Conservation (phyloP, 2,329 filamentous ascomycete genomes). For the Botrytis pseudocinerea region DNA sequence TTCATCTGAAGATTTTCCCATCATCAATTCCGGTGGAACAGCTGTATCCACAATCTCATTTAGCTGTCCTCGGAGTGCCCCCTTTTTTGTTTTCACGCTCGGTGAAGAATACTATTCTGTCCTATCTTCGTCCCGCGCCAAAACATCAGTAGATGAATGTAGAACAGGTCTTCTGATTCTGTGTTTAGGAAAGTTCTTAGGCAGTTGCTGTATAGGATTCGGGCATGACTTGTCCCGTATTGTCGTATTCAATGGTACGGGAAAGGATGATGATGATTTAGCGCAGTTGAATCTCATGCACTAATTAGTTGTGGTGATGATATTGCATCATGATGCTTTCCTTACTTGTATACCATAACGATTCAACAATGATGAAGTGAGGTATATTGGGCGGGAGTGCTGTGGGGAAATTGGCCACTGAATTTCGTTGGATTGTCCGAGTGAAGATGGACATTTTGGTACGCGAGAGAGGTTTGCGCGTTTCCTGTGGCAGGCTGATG, state of each 20-base stretch:
- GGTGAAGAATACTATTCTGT: background rate
- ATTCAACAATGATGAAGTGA: background rate
- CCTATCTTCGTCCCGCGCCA: background rate
- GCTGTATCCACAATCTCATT: background rate
- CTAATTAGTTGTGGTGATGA: background rate
- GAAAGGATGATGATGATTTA: background rate
- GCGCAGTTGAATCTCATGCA: background rate
- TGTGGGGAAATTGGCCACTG: accelerated
- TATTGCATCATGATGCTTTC: background rate
- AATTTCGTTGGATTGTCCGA: no score
- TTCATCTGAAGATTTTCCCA: background rate
- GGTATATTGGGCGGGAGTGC: no score
- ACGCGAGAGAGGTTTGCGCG: no score
- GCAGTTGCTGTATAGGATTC: background rate
- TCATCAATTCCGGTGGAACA: background rate
- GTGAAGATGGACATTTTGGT: background rate
- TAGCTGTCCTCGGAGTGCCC: background rate
- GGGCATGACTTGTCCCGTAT: background rate
- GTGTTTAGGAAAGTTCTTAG: background rate
- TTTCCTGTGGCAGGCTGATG: background rate
- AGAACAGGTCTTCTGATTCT: background rate
- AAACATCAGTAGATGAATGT: background rate
- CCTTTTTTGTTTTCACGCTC: background rate
- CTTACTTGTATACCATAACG: background rate
- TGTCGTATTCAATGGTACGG: background rate